Conservation (phyloP, 495 filamentous ascomycete genomes). For the Aspergillus sclerotioniger region DNA sequence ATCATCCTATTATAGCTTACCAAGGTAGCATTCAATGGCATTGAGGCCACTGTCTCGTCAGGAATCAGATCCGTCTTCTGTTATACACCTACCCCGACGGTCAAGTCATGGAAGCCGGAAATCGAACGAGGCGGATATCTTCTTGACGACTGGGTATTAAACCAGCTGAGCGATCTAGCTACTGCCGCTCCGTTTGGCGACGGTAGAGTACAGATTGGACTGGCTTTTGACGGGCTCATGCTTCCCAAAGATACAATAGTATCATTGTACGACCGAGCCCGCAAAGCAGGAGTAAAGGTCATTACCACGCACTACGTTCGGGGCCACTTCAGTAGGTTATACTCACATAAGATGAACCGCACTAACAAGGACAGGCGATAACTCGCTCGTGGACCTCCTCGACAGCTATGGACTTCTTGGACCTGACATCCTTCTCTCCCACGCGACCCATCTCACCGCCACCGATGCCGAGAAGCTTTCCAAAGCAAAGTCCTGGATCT, state of each 20-base stretch:
- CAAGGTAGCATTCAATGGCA: slow-evolving; percentile 30
- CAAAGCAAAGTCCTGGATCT: slow-evolving; percentile 26
- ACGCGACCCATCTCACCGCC: slow-evolving; percentile 26
- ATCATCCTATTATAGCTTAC: no score
- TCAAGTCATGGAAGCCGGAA: slow-evolving; percentile 36
- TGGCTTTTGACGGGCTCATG: slow-evolving; percentile 41
- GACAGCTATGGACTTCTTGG: slow-evolving; percentile 32
- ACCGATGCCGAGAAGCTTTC: slow-evolving; percentile 28
- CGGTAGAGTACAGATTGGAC: slow-evolving; percentile 38
- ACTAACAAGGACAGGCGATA: no score
- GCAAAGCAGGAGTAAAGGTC: slow-evolving; percentile 26
- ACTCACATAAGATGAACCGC: no score
- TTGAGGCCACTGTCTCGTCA: slow-evolving; percentile 42
- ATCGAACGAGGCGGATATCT: slow-evolving; percentile 29
- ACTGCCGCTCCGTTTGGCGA: slow-evolving; percentile 32
- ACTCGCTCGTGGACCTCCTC: slow-evolving; percentile 30
- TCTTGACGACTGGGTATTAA: slow-evolving; percentile 40
- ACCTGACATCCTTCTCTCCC: slow-evolving; percentile 37
- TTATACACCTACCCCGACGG: slow-evolving; percentile 35
- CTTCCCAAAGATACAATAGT: slow-evolving; percentile 35
- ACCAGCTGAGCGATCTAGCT: slow-evolving; percentile 33
- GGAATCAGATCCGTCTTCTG: slow-evolving; percentile 50
- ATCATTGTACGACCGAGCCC: slow-evolving; percentile 28
- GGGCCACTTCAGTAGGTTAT: slow-evolving; percentile 16
- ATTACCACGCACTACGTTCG: slow-evolving; percentile 38